Evolutionary conservation across 148 eudicot species (phyloP).

Genomic region (Camellia lanceoleosa): DNA sequence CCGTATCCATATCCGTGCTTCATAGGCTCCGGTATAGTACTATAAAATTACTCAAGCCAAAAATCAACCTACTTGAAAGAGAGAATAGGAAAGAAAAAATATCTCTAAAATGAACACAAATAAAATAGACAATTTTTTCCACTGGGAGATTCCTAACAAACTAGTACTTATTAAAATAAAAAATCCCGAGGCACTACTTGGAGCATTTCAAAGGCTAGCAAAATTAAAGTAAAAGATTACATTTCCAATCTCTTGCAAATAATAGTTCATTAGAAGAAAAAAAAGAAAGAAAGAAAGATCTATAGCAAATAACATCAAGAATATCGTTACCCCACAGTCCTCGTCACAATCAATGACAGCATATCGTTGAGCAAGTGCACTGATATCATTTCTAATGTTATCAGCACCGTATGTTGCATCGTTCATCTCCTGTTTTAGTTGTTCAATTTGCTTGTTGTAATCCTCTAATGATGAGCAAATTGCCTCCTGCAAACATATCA

Average conservation of each 20-base stretch:
- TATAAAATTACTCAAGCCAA: not conserved
- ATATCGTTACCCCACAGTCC: slow-evolving; percentile 84
- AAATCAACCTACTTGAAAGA: not conserved
- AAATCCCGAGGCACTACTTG: not conserved
- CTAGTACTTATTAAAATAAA: too few species aligned
- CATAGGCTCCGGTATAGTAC: not conserved
- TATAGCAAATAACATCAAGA: slow-evolving; percentile 9
- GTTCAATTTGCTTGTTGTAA: slow-evolving; percentile 93
- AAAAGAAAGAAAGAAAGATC: not conserved
- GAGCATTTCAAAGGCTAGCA: slow-evolving; percentile 12
- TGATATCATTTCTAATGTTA: slow-evolving; percentile 90
- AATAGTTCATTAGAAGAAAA: not conserved
- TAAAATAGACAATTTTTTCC: not conserved
- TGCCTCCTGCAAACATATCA: slow-evolving; percentile 66
- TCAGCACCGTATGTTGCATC: slow-evolving; percentile 98
- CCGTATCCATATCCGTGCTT: too few species aligned
- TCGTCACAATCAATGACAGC: slow-evolving; percentile 88
- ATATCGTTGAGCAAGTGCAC: slow-evolving; percentile 97
- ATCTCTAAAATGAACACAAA: not conserved
- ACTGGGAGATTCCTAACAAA: not conserved
- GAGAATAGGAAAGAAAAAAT: not conserved
- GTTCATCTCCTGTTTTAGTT: slow-evolving; percentile 93
- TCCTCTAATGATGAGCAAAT: slow-evolving; percentile 96
- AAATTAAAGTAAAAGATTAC: not conserved
- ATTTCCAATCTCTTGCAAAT: not conserved